These are phyloP conservation scores for Phylloporus sp. DNA, from an alignment of 768 basidiomycete genomes.

Conservation along the genomic window DNA sequence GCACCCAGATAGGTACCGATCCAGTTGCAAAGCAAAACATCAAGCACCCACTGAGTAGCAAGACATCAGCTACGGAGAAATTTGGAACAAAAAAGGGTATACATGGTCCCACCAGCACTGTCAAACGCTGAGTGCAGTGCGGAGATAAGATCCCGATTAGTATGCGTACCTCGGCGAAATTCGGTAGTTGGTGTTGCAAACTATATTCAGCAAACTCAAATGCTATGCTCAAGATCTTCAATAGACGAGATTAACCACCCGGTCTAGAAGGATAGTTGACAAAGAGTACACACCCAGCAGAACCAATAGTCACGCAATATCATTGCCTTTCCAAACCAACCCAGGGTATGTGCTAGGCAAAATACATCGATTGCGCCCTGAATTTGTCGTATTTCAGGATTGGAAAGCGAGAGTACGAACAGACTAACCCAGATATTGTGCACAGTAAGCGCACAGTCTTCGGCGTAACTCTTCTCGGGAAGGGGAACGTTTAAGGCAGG, in stretches of 20 bases:
- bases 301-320: conserved; percentile 92
- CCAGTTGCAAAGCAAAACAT: conserved; percentile 88
- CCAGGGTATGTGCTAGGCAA: conserved; percentile 78
- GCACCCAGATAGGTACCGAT: conserved; percentile 76
- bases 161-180: conserved; percentile 74
- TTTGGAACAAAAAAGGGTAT: conserved; percentile 27
- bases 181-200: conserved; percentile 81
- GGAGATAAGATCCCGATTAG: conserved; percentile 16
- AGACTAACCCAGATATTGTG: conserved; percentile 62
- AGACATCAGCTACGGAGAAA: conserved; percentile 12
- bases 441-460: conserved; percentile 65
- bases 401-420: not conserved
- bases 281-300: conserved; percentile 64
- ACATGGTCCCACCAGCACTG: conserved; percentile 96
- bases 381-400: conserved; percentile 2
- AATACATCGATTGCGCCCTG: conserved; percentile 84
- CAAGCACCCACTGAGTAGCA: conserved; percentile 68
- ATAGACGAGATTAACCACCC: conserved; percentile 8
- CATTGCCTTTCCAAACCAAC: conserved; percentile 91
- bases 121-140: conserved; percentile 10
- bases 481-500: conserved; percentile 65
- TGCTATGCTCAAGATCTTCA: conserved; percentile 78
- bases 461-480: conserved; percentile 84
- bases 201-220: conserved; percentile 90
- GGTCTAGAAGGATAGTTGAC: not conserved